Base-by-base conservation (phyloP, 345 rosid genomes). In the Sonneratia alba region DNA sequence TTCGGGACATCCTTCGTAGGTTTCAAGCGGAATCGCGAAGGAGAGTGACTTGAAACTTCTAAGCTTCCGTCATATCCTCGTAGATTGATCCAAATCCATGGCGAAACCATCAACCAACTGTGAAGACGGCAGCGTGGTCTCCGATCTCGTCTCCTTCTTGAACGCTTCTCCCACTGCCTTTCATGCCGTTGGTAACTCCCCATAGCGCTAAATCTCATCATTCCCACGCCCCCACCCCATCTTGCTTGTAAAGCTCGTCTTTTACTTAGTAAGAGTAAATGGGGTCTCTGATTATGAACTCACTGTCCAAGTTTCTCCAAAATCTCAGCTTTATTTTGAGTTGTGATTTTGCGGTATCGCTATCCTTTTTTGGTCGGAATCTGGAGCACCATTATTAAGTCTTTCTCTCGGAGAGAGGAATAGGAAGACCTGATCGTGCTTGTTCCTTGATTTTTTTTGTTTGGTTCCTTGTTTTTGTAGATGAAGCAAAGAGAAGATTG, bases 81-180 rank as follows among this genome's bases (percentile, higher is more conserved):
- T n/a, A 4, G 27, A 21, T 22, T 10, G 63, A 22, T 27, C 51
- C 61, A 47, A 27, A 47, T 49, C 48, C 34, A 88, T 86, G 91
- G 81, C 79, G n/a, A 70, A 73, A 34, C 74, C 66, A 51, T 76
- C 68, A 55, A 7, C 68, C 36, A 45, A 78, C 77, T 24, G 77
- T 47, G 51, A 47, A 47, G 51, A 47, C 9, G 51, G 51, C 15
- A 47, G 51, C 27, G 74, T 89, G 21, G 87, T 84, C 66, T 71
- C 84, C 71, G 98, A 89, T 73, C 78, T 95, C 72, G 79, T 95
- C 78, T 59, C 83, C 78, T 95, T 89, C 87, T 84, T 92, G 77
- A 92, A 95, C 81, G 91, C 87, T 69, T 92, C 98, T 49, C 98
- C 99, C 36, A 95, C 99, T n/a, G 97, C 99, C 49, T 95, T 95